Evolutionary conservation across 2,329 filamentous ascomycete species (phyloP), one percentile per base, ranked within the genome.

Genomic region (Aureobasidium sp.): DNA sequence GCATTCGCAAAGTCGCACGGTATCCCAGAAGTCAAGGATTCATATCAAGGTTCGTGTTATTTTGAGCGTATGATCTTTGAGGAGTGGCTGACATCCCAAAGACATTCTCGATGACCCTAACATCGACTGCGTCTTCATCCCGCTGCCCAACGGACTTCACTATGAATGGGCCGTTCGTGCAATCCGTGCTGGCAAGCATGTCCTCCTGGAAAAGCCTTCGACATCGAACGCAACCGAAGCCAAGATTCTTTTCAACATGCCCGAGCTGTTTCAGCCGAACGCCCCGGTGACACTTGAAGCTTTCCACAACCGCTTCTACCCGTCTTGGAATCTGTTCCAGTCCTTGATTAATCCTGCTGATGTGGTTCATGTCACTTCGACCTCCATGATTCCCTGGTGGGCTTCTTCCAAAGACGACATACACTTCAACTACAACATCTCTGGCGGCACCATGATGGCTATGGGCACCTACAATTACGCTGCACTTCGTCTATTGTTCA

Each of bases 221-320:
- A 73, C 72, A n/a, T 75, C 74, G 29, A 83, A 81, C 66, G 68
- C 72, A 3, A 62, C 55, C 0, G 79, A 84, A 67, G 81, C 80
- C 2, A 67, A 69, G 20, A 64, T 66, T 0, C 73, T 84, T 17
- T 37, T 68, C 37, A 49, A 37, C 14, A 15, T 44, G 11, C 67
- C 64, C 5, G 55, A 67, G 0, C 68, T 72, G 1, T 67, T 70
- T 17, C 27, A 36, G 15, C 48, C 48, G 1, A n/a, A 51, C 15
- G 73, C 74, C 0, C 81, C 78, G 0, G 73, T 84, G 1, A 69
- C 82, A 2, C 74, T 84, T 3, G 82, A 85, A 70, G 82, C 81
- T 3, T 72, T 73, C 61, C 76, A 78, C 63, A 78, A 75, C 70
- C 74, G 75, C 52, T 78, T 78, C 65, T 75, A 78, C 65, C 77